Evolutionary conservation across 2,329 filamentous ascomycete species (phyloP).

Genomic region (Pezicula carpinea): DNA sequence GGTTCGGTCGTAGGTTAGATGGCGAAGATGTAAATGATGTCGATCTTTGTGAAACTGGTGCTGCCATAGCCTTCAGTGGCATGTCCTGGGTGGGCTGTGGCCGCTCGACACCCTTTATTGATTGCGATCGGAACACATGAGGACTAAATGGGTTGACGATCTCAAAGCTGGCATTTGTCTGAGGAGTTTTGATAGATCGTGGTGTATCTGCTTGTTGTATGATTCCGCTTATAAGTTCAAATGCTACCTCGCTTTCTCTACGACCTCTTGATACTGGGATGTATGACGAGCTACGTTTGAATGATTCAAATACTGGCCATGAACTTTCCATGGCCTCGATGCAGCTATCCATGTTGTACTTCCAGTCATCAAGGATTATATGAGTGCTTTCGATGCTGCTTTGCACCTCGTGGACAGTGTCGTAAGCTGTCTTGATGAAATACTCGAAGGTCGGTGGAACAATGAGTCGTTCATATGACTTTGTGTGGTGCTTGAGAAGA

Average conservation of each 20-base stretch:
- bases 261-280: slow-evolving; percentile 10
- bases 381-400: slow-evolving; percentile 25
- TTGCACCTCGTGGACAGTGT: slow-evolving; percentile 22
- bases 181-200: slow-evolving; percentile 19
- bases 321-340: slow-evolving; percentile 22
- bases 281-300: slow-evolving; percentile 15
- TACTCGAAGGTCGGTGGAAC: slow-evolving; percentile 36
- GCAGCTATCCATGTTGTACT: slow-evolving; percentile 22
- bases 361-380: slow-evolving; percentile 25
- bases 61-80: slow-evolving; percentile 2
- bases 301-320: slow-evolving; percentile 24
- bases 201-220: slow-evolving; percentile 18
- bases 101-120: slow-evolving; percentile 3
- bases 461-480: slow-evolving; percentile 34
- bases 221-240: slow-evolving; percentile 21
- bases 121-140: slow-evolving; percentile 13
- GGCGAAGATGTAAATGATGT: slow-evolving; percentile 1
- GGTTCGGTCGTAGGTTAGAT: not conserved
- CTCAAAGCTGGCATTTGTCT: slow-evolving; percentile 18
- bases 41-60: slow-evolving; percentile 1
- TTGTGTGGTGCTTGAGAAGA: slow-evolving; percentile 33
- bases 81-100: slow-evolving; percentile 6
- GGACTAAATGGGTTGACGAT: slow-evolving; percentile 15
- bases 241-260: slow-evolving; percentile 23
- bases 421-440: slow-evolving; percentile 32